Percentiles rank a stretch among this genome's conserved stretches.
Evolutionary conservation across 768 basidiomycete species (phyloP).

Genomic region (Lactifluus volemus): DNA sequence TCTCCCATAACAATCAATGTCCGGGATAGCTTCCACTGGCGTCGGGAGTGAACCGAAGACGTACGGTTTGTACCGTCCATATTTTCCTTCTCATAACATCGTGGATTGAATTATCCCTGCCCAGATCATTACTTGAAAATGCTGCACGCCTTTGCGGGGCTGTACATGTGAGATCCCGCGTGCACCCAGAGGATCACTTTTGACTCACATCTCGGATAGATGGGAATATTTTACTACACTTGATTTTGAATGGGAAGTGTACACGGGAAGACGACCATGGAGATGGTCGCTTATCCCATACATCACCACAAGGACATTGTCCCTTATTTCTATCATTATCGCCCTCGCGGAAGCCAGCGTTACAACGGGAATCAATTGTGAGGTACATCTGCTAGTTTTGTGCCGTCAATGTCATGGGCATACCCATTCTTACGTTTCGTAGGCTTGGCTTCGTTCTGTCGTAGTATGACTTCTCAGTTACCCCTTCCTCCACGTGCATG

Average conservation of each 20-base stretch:
- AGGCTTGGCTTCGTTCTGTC: constrained; percentile 3
- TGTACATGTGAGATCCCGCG: neutral
- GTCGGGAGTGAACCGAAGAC: neutral
- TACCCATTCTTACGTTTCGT: neutral
- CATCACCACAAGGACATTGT: neutral
- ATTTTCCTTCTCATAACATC: neutral
- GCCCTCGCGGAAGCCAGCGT: neutral
- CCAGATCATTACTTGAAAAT: neutral
- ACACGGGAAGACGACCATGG: constrained; percentile 10
- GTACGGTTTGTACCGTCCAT: neutral
- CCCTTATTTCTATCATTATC: neutral
- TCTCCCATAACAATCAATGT: neutral
- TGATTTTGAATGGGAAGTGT: constrained; percentile 1
- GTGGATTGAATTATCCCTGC: neutral
- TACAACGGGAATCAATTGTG: neutral
- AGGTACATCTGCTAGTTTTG: neutral
- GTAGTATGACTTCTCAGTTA: neutral
- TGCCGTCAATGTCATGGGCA: too few relatives aligned
- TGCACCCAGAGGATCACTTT: neutral
- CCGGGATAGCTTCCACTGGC: neutral
- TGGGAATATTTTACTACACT: constrained; percentile 7
- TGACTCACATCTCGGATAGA: neutral
- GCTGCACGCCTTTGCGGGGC: constrained; percentile 1
- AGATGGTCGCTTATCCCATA: constrained; percentile 10
- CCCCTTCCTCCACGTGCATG: too few relatives aligned